Evolutionary conservation across 768 basidiomycete species (phyloP).

Genomic region (Leccinellum luteum): DNA sequence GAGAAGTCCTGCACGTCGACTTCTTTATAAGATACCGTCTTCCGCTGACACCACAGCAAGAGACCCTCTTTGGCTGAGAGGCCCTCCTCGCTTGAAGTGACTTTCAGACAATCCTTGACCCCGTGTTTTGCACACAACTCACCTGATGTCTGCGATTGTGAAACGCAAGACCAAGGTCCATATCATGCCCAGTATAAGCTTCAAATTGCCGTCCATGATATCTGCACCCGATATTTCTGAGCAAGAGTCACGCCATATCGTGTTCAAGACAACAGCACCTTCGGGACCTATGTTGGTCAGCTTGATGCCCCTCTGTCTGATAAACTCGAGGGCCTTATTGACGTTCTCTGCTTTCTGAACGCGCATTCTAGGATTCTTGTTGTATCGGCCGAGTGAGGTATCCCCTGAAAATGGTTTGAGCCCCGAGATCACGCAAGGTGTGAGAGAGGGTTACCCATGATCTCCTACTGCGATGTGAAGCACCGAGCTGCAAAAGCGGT

Average conservation of each 20-base stretch:
- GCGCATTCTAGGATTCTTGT: conserved; percentile 84
- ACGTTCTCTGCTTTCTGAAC: conserved; percentile 99
- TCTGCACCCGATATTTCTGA: conserved; percentile 46
- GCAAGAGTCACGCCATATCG: background rate
- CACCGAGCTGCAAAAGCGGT: background rate
- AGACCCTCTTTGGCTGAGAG: conserved; percentile 98
- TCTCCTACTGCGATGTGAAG: conserved; percentile 62
- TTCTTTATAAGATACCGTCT: conserved; percentile 87
- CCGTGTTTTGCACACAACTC: conserved; percentile 24
- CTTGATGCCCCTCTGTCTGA: conserved; percentile 90
- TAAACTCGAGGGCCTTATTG: conserved; percentile 94
- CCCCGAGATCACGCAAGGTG: conserved; percentile 2
- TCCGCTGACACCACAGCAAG: conserved; percentile 96
- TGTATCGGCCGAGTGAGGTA: conserved; percentile 91
- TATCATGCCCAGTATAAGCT: conserved; percentile 98
- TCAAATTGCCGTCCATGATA: conserved; percentile 98
- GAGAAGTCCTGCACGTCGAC: conserved; percentile 95
- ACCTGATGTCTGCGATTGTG: conserved; percentile 98
- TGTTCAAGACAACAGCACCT: conserved; percentile 44
- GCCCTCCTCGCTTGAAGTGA: conserved; percentile 79
- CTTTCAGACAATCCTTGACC: conserved; percentile 8
- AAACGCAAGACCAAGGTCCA: conserved; percentile 98
- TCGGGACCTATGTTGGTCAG: conserved; percentile 98
- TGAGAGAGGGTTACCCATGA: conserved; percentile 68
- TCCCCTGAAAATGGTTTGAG: conserved; percentile 53